These are phyloP conservation scores for Penicillium sp. DNA, from an alignment of 2,329 filamentous ascomycete genomes.

Conservation along the genomic window DNA sequence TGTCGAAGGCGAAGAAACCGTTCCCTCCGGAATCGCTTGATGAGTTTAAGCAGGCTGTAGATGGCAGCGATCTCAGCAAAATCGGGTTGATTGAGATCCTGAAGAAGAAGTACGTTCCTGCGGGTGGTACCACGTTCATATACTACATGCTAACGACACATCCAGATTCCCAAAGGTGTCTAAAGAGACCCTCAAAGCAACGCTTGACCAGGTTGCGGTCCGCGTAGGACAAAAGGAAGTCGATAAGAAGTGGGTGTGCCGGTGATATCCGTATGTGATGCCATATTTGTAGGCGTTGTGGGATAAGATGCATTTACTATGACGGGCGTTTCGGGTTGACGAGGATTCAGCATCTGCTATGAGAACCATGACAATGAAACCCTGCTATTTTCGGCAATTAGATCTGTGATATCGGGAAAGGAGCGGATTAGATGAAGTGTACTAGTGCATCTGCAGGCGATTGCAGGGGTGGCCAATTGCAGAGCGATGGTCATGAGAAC, in stretches of 20 bases:
- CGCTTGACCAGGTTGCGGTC: constrained; percentile 64
- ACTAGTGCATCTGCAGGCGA: neutral
- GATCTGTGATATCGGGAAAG: neutral
- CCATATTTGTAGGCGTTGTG: neutral
- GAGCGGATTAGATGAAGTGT: neutral
- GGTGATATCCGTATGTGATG: constrained; percentile 23
- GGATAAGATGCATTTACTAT: neutral
- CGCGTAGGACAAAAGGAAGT: constrained; percentile 60
- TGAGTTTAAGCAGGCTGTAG: constrained; percentile 68
- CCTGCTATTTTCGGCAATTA: neutral
- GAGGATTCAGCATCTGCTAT: neutral
- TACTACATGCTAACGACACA: constrained; percentile 7
- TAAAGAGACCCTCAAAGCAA: constrained; percentile 69
- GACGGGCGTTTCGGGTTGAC: neutral
- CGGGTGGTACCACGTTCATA: neutral
- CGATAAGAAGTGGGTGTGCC: constrained; percentile 64
- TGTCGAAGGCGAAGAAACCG: constrained; percentile 36
- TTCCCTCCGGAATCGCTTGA: constrained; percentile 61
- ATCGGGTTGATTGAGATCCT: constrained; percentile 71
- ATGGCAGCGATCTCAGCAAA: constrained; percentile 71
- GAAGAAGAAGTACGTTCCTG: constrained; percentile 59
- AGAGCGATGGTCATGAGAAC: neutral
- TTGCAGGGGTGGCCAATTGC: neutral
- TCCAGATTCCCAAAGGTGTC: constrained; percentile 65
- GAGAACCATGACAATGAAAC: neutral